Percentiles rank a stretch among this genome's conserved stretches.
Conservation (phyloP, 1,284 basidiomycete species). For the Sporisorium exsertum region DNA sequence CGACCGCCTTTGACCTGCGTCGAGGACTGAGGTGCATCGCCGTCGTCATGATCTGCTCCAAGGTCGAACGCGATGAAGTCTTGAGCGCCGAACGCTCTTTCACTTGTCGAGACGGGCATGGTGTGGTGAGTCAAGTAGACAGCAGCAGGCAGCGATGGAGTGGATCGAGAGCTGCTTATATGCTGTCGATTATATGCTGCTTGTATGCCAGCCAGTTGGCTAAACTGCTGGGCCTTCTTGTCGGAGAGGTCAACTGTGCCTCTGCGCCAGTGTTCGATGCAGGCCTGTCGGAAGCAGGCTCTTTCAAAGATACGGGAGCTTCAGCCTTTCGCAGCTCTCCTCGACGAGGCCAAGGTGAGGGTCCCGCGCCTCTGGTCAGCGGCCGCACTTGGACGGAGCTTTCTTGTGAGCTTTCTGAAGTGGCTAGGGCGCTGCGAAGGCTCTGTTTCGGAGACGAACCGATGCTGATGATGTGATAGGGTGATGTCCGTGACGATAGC, state of each 20-base stretch:
- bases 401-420: neutral
- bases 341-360: neutral
- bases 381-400: neutral
- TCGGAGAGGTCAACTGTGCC: neutral
- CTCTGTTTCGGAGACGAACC: neutral
- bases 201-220: neutral
- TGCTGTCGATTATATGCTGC: neutral
- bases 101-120: conserved; percentile 33
- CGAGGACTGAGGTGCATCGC: conserved; percentile 15
- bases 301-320: neutral
- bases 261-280: neutral
- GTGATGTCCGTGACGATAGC: conserved; percentile 3
- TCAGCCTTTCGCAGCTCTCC: neutral
- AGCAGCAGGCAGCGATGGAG: no score
- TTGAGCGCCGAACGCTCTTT: conserved; percentile 42
- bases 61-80: conserved; percentile 65
- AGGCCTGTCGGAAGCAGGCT: neutral
- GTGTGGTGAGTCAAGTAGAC: neutral
- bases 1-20: conserved; percentile 9
- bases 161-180: neutral
- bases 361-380: neutral
- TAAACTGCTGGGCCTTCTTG: neutral
- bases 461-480: neutral
- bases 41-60: conserved; percentile 34
- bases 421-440: neutral